A percentile compares a stretch with the other conserved stretches of the same genome.
These are phyloP conservation scores for Aspergillus intermedius DNA, from an alignment of 2,329 filamentous ascomycete species.

Conservation along the genomic window DNA sequence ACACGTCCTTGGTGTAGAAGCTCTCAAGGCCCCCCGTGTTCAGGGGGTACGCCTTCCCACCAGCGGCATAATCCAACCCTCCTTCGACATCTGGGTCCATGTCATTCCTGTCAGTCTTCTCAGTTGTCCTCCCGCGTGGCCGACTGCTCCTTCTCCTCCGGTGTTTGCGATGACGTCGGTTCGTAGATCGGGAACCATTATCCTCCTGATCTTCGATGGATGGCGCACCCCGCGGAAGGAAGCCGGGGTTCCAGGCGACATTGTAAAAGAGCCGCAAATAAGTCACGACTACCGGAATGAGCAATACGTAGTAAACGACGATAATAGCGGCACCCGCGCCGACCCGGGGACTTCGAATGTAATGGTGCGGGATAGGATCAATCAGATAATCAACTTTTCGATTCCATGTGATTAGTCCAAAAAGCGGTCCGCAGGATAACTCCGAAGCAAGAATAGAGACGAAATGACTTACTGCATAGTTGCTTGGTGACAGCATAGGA, in stretches of 20 bases:
- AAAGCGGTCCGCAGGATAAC: not conserved
- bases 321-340: conserved; percentile 63
- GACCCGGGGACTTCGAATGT: conserved; percentile 37
- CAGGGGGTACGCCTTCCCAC: conserved; percentile 30
- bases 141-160: conserved; percentile 19
- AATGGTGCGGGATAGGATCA: conserved; percentile 35
- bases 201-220: conserved; percentile 21
- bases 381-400: conserved; percentile 65
- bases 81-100: conserved; percentile 26
- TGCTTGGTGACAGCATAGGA: conserved; percentile 64
- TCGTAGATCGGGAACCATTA: conserved; percentile 10
- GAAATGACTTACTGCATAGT: conserved; percentile 55
- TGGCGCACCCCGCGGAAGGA: conserved; percentile 59
- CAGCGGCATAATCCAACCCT: conserved; percentile 17
- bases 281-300: conserved; percentile 58
- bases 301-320: conserved; percentile 64
- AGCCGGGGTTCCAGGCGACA: conserved; percentile 65
- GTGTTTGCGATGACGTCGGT: conserved; percentile 11
- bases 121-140: conserved; percentile 16
- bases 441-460: not conserved
- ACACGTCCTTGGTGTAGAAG: conserved; percentile 78
- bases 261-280: conserved; percentile 67
- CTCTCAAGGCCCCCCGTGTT: conserved; percentile 63
- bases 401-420: not conserved
- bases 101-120: conserved; percentile 15